phyloP scores from a whole-genome alignment of 129 eudicot genomes.

The Mikania micrantha region DNA sequence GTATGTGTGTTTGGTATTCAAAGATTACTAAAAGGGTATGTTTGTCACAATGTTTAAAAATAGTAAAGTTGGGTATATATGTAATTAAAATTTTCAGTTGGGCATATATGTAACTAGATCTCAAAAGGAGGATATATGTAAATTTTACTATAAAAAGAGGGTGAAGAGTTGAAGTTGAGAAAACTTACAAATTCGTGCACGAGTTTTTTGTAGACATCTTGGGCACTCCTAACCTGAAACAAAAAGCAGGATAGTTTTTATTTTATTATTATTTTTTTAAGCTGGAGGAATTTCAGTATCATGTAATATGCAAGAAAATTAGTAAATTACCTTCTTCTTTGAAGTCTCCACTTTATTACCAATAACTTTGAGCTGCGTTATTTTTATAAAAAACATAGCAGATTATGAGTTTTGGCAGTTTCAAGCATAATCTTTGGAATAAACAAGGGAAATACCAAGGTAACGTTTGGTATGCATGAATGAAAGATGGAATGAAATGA shows the following conservation, averaged over 20 bases:
- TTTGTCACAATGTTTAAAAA: too few species aligned
- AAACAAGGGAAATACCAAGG: not conserved
- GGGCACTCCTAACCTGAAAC: constrained; percentile 61
- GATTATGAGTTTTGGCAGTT: not conserved
- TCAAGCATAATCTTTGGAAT: not conserved
- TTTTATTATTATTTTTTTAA: not conserved
- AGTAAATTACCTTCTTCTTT: constrained; percentile 86
- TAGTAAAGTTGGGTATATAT: too few species aligned
- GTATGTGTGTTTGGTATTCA: too few species aligned
- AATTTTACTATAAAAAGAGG: too few species aligned
- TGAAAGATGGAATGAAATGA: too few species aligned
- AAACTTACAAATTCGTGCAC: constrained; percentile 59
- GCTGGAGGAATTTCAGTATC: not conserved
- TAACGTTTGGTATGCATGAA: too few species aligned
- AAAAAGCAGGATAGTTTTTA: not conserved
- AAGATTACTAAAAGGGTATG: too few species aligned
- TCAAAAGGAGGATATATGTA: too few species aligned
- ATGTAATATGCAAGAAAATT: not conserved
- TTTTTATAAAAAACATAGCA: not conserved
- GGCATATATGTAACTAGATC: too few species aligned
- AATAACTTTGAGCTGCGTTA: constrained; percentile 48
- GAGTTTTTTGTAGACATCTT: constrained; percentile 52
- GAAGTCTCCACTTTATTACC: constrained; percentile 43
- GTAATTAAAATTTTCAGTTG: too few species aligned
- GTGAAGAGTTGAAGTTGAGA: not conserved